These are phyloP conservation scores for Schizophyllum amplum DNA, from an alignment of 1,284 basidiomycete species.

Conservation along the genomic window DNA sequence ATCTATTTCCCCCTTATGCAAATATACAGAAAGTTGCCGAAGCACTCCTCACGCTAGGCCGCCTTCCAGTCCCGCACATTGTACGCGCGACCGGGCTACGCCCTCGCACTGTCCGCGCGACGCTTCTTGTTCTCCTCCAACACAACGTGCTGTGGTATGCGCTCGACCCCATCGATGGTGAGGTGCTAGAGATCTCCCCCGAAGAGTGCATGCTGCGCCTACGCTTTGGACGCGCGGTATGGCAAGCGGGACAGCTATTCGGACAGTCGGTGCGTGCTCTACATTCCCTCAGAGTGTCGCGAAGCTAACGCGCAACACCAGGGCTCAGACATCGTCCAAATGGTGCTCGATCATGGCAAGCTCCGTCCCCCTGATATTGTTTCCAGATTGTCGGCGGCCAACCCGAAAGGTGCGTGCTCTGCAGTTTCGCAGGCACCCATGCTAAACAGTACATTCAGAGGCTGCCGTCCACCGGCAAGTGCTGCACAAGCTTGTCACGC, in stretches of 20 bases:
- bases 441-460: no score
- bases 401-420: constrained; percentile 53
- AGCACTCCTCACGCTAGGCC: constrained; percentile 79
- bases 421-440: no score
- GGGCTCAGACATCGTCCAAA: constrained; percentile 69
- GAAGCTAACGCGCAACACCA: constrained; percentile 21
- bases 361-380: constrained; percentile 71
- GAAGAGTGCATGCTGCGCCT: constrained; percentile 74
- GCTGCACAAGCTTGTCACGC: constrained; percentile 57
- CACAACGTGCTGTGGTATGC: constrained; percentile 90
- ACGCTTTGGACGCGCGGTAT: constrained; percentile 76
- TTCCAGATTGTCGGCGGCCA: constrained; percentile 39
- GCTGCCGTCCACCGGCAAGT: constrained; percentile 45
- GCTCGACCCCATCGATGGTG: constrained; percentile 63
- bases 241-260: constrained; percentile 61
- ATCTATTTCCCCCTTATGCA: neutral
- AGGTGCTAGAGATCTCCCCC: constrained; percentile 72
- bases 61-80: constrained; percentile 67
- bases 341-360: constrained; percentile 82
- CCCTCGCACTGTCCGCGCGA: constrained; percentile 61
- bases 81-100: constrained; percentile 62
- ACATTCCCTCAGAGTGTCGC: neutral
- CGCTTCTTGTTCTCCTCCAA: constrained; percentile 81
- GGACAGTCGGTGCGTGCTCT: constrained; percentile 54
- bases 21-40: constrained; percentile 62